Evolutionary conservation across 768 basidiomycete genomes (phyloP).

Genomic region (Mycena sanguinolenta): DNA sequence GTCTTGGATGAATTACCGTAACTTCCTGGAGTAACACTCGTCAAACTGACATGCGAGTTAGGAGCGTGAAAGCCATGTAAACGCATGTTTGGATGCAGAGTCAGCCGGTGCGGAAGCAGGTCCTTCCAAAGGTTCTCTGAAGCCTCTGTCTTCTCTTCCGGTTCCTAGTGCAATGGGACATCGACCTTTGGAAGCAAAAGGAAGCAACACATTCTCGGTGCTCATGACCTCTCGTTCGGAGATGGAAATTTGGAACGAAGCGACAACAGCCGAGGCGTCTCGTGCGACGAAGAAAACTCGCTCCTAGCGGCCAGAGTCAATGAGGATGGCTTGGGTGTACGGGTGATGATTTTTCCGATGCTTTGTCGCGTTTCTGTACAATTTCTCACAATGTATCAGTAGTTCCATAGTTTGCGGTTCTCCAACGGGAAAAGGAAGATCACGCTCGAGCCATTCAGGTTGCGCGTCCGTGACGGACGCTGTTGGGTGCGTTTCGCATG

Average conservation of each 20-base stretch:
- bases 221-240: slow-evolving; percentile 92
- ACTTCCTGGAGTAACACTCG: neutral
- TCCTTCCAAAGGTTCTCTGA: slow-evolving; percentile 30
- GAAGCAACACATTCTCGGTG: slow-evolving; percentile 74
- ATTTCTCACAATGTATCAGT: no score
- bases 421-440: no score
- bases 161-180: slow-evolving; percentile 25
- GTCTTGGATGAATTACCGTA: slow-evolving; percentile 29
- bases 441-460: no score
- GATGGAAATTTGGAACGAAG: slow-evolving; percentile 88
- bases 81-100: slow-evolving; percentile 60
- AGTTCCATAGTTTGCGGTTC: no score
- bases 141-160: slow-evolving; percentile 43
- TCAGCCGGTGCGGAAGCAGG: slow-evolving; percentile 36
- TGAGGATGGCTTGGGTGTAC: no score
- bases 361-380: no score
- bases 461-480: no score
- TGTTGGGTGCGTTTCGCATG: no score
- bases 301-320: no score
- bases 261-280: slow-evolving; percentile 64
- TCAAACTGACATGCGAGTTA: slow-evolving; percentile 38
- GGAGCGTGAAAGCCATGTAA: slow-evolving; percentile 69
- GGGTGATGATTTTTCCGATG: no score
- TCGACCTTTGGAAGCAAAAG: slow-evolving; percentile 34
- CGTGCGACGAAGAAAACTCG: slow-evolving; percentile 64